phyloP scores from a whole-genome alignment of 225 moss, liverwort and hornwort genomes.

The Polytrichum formosum region DNA sequence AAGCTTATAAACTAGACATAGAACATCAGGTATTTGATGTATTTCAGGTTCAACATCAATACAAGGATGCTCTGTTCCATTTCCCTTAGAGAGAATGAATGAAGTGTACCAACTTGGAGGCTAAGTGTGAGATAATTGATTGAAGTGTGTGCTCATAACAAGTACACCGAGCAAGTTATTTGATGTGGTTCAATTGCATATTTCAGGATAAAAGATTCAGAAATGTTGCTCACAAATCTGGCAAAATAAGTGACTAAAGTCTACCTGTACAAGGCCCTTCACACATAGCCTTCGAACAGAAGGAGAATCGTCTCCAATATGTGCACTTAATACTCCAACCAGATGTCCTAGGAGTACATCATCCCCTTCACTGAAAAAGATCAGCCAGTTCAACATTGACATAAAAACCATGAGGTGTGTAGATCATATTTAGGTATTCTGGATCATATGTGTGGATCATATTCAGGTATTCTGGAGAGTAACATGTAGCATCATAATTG shows the following conservation, averaged over 20 bases:
- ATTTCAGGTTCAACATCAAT: no score
- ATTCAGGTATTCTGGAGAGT: neutral
- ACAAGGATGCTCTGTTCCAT: no score
- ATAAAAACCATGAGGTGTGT: no score
- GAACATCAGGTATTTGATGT: no score
- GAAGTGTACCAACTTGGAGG: no score
- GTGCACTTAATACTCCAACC: constrained; percentile 91
- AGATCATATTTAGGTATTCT: neutral
- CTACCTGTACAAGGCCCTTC: constrained; percentile 90
- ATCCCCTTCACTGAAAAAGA: constrained; percentile 68
- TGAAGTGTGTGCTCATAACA: no score
- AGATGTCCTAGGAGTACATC: constrained; percentile 75
- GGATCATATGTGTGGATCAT: neutral
- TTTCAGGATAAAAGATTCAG: no score
- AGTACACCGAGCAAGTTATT: no score
- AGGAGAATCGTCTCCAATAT: constrained; percentile 93
- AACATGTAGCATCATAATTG: neutral
- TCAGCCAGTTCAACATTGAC: neutral
- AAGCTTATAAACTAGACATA: no score
- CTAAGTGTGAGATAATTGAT: no score
- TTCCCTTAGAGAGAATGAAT: no score
- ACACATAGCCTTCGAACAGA: constrained; percentile 84
- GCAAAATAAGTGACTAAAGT: neutral
- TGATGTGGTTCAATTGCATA: no score
- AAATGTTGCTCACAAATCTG: neutral